These are phyloP conservation scores for Macrolepiota dolichaula DNA, from an alignment of 768 basidiomycete species.

Conservation along the genomic window DNA sequence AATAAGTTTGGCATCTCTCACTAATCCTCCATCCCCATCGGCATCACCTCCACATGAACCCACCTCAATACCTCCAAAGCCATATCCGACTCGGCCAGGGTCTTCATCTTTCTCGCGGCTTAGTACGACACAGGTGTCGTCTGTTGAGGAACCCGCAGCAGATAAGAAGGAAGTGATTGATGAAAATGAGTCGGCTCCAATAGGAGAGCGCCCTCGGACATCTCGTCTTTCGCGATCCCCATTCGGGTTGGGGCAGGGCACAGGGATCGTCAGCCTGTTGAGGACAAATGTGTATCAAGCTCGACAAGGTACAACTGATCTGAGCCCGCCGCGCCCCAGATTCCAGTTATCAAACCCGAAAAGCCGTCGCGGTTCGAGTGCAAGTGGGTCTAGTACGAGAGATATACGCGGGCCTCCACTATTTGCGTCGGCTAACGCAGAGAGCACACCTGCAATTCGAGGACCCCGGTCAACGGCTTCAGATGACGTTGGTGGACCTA, in stretches of 20 bases:
- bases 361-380: background rate
- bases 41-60: constrained; percentile 1
- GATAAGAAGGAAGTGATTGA: background rate
- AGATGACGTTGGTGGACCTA: constrained; percentile 5
- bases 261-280: constrained; percentile 15
- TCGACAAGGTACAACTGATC: constrained; percentile 26
- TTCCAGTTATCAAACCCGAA: constrained; percentile 10
- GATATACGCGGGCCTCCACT: background rate
- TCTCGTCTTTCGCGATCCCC: constrained; percentile 12
- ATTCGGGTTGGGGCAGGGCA: constrained; percentile 10
- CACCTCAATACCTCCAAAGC: background rate
- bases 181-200: background rate
- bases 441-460: constrained; percentile 9
- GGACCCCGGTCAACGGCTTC: constrained; percentile 5
- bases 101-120: constrained; percentile 16
- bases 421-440: constrained; percentile 3
- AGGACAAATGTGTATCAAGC: constrained; percentile 26
- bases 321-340: constrained; percentile 25
- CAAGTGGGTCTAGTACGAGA: background rate
- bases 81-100: constrained; percentile 9
- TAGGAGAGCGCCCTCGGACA: constrained; percentile 5
- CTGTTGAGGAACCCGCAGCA: background rate
- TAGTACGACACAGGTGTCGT: background rate
- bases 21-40: constrained; percentile 16
- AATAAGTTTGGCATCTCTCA: constrained; percentile 22